Base-by-base conservation (phyloP, 2,329 filamentous ascomycete genomes). In the Botrytis tulipae region DNA sequence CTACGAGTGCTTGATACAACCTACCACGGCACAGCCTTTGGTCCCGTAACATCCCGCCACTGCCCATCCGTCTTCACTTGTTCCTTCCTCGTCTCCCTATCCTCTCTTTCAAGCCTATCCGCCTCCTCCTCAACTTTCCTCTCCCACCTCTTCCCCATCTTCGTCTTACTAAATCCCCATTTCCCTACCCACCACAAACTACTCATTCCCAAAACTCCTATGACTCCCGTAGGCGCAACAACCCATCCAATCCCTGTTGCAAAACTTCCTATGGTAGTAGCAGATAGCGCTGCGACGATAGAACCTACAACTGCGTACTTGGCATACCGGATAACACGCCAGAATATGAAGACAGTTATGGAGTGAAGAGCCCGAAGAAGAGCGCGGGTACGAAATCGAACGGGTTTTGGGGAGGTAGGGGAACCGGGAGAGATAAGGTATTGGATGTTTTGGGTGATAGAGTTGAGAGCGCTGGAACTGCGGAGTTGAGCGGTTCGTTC, bases 291-390 rank as follows among this genome's bases (percentile, higher is more conserved):
- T 2, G 80, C 79, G 7, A 80, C 75, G 4, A 80, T 63, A 20
- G 73, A 75, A 3, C 80, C 80, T 32, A 80, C 77, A 3, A 78
- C 65, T 5, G 79, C 79, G 62, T 80, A 81, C 62, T 80, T 80
- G n/a, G 80, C 80, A 72, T 80, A 81, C 32, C 80, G 77, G 0
- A 81, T 78, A 1, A 80, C 71, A 35, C 79, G 79, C 80, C 80
- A 81, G 76, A 81, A 81, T 22, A 81, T 65, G 59, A 80, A 81
- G 29, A 79, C 72, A 3, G 77, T 74, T 14, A 81, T 76, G 62
- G 76, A 80, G 44, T 76, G 80, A 1, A 81, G 75, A 9, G 78
- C 76, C 12, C 78, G 77, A 2, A 81, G 77, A 22, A 81, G 76
- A 8, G 80, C 80, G 16, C 80, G 78, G 12, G 80, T 81, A 9